Evolutionary conservation across 2,329 filamentous ascomycete genomes (phyloP), one percentile per base, ranked within the genome.

Genomic region (Aspergillus pseudoviridinutans): DNA sequence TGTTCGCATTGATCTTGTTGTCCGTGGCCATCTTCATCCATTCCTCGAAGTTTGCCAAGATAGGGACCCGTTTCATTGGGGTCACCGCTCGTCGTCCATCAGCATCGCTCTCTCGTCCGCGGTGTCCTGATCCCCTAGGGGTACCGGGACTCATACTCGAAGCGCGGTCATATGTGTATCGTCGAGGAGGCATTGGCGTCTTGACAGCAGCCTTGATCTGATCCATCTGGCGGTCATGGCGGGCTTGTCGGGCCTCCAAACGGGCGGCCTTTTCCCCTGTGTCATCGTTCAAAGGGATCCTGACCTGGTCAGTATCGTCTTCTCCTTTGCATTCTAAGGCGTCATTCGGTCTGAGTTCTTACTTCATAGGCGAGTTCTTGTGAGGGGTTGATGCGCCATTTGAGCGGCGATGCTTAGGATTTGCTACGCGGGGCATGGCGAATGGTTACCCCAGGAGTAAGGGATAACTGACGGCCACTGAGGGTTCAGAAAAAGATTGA

Each of bases 21-120:
- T 99, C 94, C 17, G 94, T 97, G 2, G 94, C 94, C 92, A 99
- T 96, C 82, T 97, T 99, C 92, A 99, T 97, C 94, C 93, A 97
- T 74, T 99, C 94, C 74, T 99, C 94, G 68, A 97, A 99, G 76
- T 99, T 99, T 69, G 94, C 94, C 55, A 99, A 81, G 66, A 99
- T 89, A 1, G 94, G 94, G 28, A 96, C 91, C 60, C 92, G 89
- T 82, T 96, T 96, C 88, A 96, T 93, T 54, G 93, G 94, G 58
- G 94, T 97, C 54, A 96, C 89, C 41, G 89, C 90, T 61, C 82
- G 85, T 32, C 86, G 49, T 90, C 88, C 67, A 58, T 85, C 80
- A 38, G 86, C 84, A 62, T 85, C 81, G 62, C 59, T 75, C 42
- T 73, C 73, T 53, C 73, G 71, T 29, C 65, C 63, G 41, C 75